These are phyloP conservation scores for Miamiensis avidus DNA, from an alignment of 169 alveolate species.

Conservation along the genomic window DNA sequence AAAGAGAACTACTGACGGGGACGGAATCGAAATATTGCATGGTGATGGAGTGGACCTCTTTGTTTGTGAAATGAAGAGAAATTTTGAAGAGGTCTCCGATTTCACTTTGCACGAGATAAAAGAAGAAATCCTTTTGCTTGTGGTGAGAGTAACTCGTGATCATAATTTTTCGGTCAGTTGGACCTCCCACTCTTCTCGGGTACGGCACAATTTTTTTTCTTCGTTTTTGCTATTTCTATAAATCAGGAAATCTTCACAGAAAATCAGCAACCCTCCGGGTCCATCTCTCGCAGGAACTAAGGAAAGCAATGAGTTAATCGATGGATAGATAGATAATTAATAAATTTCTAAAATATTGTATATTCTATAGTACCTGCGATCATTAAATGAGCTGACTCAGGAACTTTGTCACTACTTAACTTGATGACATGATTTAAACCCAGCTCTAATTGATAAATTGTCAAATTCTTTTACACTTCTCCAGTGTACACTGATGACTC, in stretches of 20 bases:
- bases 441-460: constrained; percentile 98
- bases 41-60: constrained; percentile 48
- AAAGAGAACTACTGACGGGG: constrained; percentile 90
- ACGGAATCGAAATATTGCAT: constrained; percentile 97
- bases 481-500: constrained; percentile 79
- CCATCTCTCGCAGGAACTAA: constrained; percentile 96
- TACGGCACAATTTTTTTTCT: constrained; percentile 90
- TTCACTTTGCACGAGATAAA: constrained; percentile 94
- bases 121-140: constrained; percentile 92
- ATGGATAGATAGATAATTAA: too few relatives aligned
- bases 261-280: constrained; percentile 97
- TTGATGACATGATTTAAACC: constrained; percentile 98
- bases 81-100: constrained; percentile 70
- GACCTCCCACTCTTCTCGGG: constrained; percentile 94
- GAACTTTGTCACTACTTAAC: constrained; percentile 86
- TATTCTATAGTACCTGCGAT: constrained; percentile 62
- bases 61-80: constrained; percentile 23
- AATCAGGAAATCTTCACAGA: constrained; percentile 94
- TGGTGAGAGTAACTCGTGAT: constrained; percentile 91
- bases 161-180: constrained; percentile 85
- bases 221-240: constrained; percentile 92
- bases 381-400: constrained; percentile 91
- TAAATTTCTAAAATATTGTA: neutral
- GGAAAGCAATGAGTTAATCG: too few relatives aligned
- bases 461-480: constrained; percentile 85